Conservation (phyloP, 208 protist genomes). For the Wallacemonas sp. region DNA sequence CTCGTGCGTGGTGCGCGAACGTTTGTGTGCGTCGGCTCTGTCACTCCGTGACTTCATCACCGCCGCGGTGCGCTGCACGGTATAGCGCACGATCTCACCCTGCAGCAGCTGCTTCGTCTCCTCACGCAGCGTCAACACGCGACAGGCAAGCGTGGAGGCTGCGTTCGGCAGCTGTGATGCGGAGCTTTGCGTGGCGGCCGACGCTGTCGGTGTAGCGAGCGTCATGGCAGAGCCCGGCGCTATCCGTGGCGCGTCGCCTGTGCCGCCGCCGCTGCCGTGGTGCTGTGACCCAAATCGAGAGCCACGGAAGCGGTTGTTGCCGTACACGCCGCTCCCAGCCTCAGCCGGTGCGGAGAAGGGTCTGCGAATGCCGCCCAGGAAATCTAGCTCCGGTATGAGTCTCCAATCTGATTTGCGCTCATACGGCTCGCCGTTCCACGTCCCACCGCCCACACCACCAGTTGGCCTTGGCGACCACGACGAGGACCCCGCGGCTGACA, state of each 20-base stretch:
- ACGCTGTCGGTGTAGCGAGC: too few species aligned
- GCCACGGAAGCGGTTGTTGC: background rate
- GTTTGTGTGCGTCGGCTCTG: background rate
- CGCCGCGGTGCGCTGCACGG: slow-evolving; percentile 12
- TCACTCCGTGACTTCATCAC: background rate
- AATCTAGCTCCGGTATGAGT: slow-evolving; percentile 47
- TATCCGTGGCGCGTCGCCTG: background rate
- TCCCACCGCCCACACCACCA: slow-evolving; percentile 1
- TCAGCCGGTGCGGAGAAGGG: background rate
- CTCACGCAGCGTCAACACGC: slow-evolving; percentile 19
- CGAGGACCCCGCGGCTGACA: slow-evolving; percentile 4
- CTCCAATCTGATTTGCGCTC: slow-evolving; percentile 35
- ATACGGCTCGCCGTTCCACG: background rate
- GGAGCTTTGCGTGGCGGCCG: too few species aligned
- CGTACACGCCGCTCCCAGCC: too few species aligned
- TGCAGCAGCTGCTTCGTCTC: slow-evolving; percentile 41
- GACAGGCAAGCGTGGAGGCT: slow-evolving; percentile 14
- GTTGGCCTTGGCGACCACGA: too few species aligned
- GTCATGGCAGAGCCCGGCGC: background rate
- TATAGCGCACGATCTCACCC: slow-evolving; percentile 38
- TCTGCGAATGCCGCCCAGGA: slow-evolving; percentile 6
- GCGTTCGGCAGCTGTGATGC: too few species aligned
- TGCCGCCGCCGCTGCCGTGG: background rate
- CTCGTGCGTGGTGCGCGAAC: slow-evolving; percentile 11
- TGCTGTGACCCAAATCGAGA: background rate